Evolutionary conservation across 371 early-diverging fungal genomes (phyloP).

Genomic region (Mortierella sp.): DNA sequence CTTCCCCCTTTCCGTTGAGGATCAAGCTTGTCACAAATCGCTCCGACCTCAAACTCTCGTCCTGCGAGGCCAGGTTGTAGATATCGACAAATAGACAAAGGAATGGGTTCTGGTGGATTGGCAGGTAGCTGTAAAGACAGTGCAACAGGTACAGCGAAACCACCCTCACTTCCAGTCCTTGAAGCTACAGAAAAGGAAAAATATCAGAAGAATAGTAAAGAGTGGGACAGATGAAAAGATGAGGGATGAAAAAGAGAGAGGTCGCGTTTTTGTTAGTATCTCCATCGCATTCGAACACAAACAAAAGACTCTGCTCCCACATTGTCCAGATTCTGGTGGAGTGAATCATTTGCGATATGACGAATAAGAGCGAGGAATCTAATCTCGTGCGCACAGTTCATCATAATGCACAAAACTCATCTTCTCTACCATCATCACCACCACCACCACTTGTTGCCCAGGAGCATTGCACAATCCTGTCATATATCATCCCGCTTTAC

Average conservation of each 20-base stretch:
- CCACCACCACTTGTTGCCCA: no score
- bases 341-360: constrained; percentile 6
- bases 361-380: constrained; percentile 8
- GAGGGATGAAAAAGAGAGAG: background rate
- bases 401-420: background rate
- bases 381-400: background rate
- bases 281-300: background rate
- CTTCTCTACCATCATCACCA: no score
- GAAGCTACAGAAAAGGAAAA: constrained; percentile 13
- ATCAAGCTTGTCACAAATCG: constrained; percentile 54
- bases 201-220: no score
- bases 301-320: background rate
- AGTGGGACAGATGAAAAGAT: background rate
- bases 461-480: background rate
- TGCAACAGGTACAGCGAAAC: constrained; percentile 50
- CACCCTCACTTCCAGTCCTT: constrained; percentile 41
- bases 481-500: constrained; percentile 16
- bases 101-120: constrained; percentile 54
- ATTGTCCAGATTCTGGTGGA: no score
- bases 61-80: constrained; percentile 42
- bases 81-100: constrained; percentile 56
- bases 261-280: background rate
- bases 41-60: constrained; percentile 39
- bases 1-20: constrained; percentile 52
- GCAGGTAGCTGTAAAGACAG: constrained; percentile 47